Conservation (phyloP, 176 grass and related monocot genomes). For the Carex cristatella region DNA sequence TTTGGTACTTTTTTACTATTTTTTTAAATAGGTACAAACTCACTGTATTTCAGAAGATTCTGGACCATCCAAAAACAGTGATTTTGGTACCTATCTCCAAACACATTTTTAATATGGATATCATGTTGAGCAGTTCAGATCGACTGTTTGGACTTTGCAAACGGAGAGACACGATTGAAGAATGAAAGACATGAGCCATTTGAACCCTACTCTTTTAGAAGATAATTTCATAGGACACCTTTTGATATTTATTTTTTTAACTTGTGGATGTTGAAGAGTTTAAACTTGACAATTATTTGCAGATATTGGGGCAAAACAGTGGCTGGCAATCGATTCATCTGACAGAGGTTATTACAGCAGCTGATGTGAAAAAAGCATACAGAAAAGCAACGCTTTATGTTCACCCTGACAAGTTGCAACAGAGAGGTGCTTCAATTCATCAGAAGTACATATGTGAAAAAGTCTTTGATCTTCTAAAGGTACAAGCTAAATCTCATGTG, state of each 20-base stretch:
- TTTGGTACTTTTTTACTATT: no score
- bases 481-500: constrained; percentile 3
- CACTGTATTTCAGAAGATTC: no score
- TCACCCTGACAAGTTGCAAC: constrained; percentile 97
- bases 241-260: background rate
- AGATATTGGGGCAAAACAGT: constrained; percentile 86
- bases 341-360: constrained; percentile 84
- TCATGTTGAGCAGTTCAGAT: no score
- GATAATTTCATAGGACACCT: background rate
- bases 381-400: constrained; percentile 95
- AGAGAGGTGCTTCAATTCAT: constrained; percentile 81
- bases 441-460: constrained; percentile 99
- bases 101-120: no score
- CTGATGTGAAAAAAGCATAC: constrained; percentile 84
- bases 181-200: no score
- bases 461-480: constrained; percentile 99
- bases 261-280: background rate
- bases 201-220: background rate
- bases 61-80: no score
- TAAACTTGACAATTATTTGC: background rate
- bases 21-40: no score
- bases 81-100: no score
- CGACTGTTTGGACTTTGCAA: no score
- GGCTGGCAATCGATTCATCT: constrained; percentile 93
- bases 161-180: no score